Evolutionary conservation across 73 alveolate genomes (phyloP).

Genomic region (Uronychia setigera): DNA sequence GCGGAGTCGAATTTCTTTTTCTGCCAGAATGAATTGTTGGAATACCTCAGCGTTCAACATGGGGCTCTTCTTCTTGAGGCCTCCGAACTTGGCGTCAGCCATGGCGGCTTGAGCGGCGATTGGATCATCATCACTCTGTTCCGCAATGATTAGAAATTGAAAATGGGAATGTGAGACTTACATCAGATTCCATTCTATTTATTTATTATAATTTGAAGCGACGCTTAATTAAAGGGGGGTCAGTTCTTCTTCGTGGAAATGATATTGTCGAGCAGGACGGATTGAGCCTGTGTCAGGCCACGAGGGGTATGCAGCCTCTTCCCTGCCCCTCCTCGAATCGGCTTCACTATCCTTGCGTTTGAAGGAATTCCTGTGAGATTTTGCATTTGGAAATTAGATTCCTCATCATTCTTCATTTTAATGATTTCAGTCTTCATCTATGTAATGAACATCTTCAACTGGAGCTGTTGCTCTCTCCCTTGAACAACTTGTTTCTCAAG

Average conservation of each 20-base stretch:
- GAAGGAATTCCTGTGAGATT: slow-evolving; percentile 47
- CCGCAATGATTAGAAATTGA: too few species aligned
- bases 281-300: slow-evolving; percentile 7
- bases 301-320: slow-evolving; percentile 42
- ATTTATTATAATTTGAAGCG: background rate
- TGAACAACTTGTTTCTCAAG: slow-evolving; percentile 45
- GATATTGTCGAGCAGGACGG: background rate
- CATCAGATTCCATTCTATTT: too few species aligned
- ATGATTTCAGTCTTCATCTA: slow-evolving; percentile 24
- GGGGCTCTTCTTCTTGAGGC: slow-evolving; percentile 40
- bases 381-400: background rate
- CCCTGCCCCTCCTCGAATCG: slow-evolving; percentile 66
- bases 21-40: slow-evolving; percentile 1
- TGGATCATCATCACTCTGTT: slow-evolving; percentile 61
- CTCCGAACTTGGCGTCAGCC: slow-evolving; percentile 73
- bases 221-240: background rate
- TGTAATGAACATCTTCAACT: slow-evolving; percentile 14
- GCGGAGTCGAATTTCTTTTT: slow-evolving; percentile 71
- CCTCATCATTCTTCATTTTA: slow-evolving; percentile 20
- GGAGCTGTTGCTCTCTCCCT: slow-evolving; percentile 22
- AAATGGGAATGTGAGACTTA: too few species aligned
- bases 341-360: slow-evolving; percentile 34
- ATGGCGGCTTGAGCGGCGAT: slow-evolving; percentile 64
- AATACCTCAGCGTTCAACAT: slow-evolving; percentile 44
- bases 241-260: background rate